Percentiles rank a stretch among this genome's conserved stretches.
phyloP scores from a whole-genome alignment of 345 rosid species.

The Punica granatum region DNA sequence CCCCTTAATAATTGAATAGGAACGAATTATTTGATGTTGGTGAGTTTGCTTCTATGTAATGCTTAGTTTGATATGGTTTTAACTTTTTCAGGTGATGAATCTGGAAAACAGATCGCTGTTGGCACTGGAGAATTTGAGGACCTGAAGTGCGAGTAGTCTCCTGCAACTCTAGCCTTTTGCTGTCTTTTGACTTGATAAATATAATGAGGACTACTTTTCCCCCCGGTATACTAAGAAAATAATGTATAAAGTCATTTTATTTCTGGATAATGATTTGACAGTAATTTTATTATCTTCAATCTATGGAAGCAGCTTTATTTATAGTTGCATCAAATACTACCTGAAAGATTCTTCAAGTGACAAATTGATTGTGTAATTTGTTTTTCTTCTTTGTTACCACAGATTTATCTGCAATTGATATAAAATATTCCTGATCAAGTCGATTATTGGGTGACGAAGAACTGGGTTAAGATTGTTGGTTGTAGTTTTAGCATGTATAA shows the following conservation, averaged over 20 bases:
- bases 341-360: not conserved
- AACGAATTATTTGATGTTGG: not conserved
- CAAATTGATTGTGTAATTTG: not conserved
- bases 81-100: constrained; percentile 43
- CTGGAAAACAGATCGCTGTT: constrained; percentile 72
- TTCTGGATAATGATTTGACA: not conserved
- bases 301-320: not conserved
- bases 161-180: constrained; percentile 1
- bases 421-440: not conserved
- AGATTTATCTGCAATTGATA: too few species aligned
- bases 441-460: not conserved
- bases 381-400: not conserved
- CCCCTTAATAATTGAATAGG: not conserved
- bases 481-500: not conserved
- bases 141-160: constrained; percentile 59
- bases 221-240: not conserved
- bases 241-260: not conserved
- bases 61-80: constrained; percentile 8
- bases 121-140: constrained; percentile 78
- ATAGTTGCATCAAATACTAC: not conserved
- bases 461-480: not conserved
- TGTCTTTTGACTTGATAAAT: not conserved
- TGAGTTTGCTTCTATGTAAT: not conserved
- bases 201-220: not conserved
- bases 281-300: not conserved